Evolutionary conservation across 768 basidiomycete species (phyloP).

Genomic region (Daedaleopsis sinensis): DNA sequence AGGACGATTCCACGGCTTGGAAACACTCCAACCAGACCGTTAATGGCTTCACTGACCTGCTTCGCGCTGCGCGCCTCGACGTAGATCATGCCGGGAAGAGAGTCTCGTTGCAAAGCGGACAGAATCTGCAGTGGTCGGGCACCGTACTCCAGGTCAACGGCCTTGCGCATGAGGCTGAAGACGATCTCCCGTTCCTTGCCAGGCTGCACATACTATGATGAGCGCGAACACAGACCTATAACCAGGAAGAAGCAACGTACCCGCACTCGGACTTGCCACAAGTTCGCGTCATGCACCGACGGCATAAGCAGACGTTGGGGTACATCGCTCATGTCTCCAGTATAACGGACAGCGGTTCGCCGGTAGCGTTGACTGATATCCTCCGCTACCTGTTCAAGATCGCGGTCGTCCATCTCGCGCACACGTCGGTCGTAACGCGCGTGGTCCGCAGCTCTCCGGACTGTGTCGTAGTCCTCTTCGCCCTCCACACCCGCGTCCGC

Average conservation of each 20-base stretch:
- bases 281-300: conserved; percentile 89
- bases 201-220: conserved; percentile 48
- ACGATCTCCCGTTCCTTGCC: conserved; percentile 94
- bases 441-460: conserved; percentile 58
- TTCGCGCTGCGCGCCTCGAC: conserved; percentile 90
- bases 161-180: conserved; percentile 93
- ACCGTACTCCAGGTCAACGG: conserved; percentile 80
- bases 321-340: conserved; percentile 91
- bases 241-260: conserved; percentile 40
- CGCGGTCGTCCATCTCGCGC: conserved; percentile 73
- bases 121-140: conserved; percentile 81
- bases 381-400: conserved; percentile 83
- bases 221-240: background rate
- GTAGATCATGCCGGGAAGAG: conserved; percentile 94
- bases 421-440: conserved; percentile 73
- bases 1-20: conserved; percentile 77
- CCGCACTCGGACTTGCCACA: conserved; percentile 96
- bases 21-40: conserved; percentile 93
- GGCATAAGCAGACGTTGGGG: conserved; percentile 96
- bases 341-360: conserved; percentile 71
- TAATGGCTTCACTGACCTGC: conserved; percentile 82
- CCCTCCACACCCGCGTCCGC: conserved; percentile 62
- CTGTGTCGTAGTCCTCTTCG: conserved; percentile 62
- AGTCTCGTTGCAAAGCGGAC: conserved; percentile 95
- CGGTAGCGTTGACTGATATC: conserved; percentile 80